These are phyloP conservation scores for Halteria grandinella DNA, from an alignment of 73 alveolate genomes.

Conservation along the genomic window DNA sequence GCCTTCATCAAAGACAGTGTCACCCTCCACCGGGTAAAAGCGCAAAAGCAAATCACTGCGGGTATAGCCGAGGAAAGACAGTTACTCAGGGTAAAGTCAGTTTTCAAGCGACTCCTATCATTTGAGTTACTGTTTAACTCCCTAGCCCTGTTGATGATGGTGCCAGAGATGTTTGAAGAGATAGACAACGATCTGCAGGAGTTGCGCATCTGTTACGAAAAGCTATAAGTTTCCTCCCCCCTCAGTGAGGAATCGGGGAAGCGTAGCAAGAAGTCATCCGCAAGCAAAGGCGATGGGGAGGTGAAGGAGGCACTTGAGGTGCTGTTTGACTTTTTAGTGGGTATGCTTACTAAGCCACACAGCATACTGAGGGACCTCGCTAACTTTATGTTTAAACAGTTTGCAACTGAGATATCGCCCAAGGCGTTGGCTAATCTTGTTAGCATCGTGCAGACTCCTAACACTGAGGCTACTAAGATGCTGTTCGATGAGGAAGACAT, in stretches of 20 bases:
- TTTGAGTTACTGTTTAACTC: slow-evolving; percentile 26
- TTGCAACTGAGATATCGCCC: slow-evolving; percentile 13
- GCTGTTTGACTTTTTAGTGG: slow-evolving; percentile 34
- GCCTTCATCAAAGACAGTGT: slow-evolving; percentile 21
- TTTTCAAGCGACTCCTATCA: slow-evolving; percentile 22
- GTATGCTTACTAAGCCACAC: slow-evolving; percentile 36
- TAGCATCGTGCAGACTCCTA: slow-evolving; percentile 27
- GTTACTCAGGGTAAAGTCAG: background rate
- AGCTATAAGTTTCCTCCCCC: slow-evolving; percentile 8
- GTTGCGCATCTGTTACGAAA: slow-evolving; percentile 14
- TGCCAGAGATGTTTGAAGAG: slow-evolving; percentile 23
- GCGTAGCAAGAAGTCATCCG: background rate
- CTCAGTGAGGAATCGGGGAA: background rate
- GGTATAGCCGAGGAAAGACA: background rate
- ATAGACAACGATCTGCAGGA: slow-evolving; percentile 33
- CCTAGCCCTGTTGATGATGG: background rate
- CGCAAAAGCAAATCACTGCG: background rate
- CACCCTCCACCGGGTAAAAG: background rate
- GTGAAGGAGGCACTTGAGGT: slow-evolving; percentile 31
- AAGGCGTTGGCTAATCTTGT: slow-evolving; percentile 11
- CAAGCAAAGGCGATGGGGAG: background rate
- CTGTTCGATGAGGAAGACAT: slow-evolving; percentile 30
- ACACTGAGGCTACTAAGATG: slow-evolving; percentile 37
- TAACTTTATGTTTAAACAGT: slow-evolving; percentile 35
- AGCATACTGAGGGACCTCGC: slow-evolving; percentile 47